A percentile compares a stretch with the other conserved stretches of the same genome.
Conservation (phyloP, 352 stramenopile species). For the Plasmopara halstedii region DNA sequence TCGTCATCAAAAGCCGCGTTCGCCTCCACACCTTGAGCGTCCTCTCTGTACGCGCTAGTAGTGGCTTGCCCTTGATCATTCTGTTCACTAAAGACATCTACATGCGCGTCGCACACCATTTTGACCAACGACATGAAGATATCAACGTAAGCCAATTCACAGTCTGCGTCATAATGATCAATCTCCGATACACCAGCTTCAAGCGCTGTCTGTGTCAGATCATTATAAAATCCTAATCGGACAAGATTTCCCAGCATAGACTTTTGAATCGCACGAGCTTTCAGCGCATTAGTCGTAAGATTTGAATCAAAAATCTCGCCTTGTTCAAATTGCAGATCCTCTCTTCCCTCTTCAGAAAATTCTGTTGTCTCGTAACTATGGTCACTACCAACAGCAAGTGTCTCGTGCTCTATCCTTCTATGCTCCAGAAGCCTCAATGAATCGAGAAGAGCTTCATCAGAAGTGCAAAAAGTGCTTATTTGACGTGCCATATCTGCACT, state of each 20-base stretch:
- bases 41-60: not conserved
- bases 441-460: slow-evolving; percentile 2
- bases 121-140: slow-evolving; percentile 74
- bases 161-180: slow-evolving; percentile 59
- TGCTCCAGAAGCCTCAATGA: not conserved
- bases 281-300: slow-evolving; percentile 50
- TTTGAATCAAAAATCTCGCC: slow-evolving; percentile 34
- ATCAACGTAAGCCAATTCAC: slow-evolving; percentile 71
- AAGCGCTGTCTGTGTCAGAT: slow-evolving; percentile 33
- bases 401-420: not conserved
- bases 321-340: not conserved
- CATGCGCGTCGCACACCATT: slow-evolving; percentile 67
- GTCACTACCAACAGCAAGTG: slow-evolving; percentile 2
- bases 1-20: slow-evolving; percentile 7
- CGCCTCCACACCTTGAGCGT: not conserved
- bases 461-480: slow-evolving; percentile 3
- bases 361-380: slow-evolving; percentile 2
- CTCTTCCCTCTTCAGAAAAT: not conserved
- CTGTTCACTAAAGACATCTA: slow-evolving; percentile 27
- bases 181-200: slow-evolving; percentile 59
- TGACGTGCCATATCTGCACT: slow-evolving; percentile 4
- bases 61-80: not conserved
- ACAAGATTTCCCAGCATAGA: slow-evolving; percentile 46
- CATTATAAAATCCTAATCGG: slow-evolving; percentile 40
- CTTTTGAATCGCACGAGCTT: slow-evolving; percentile 48